Base-by-base conservation (phyloP, 129 eudicot genomes). In the Flaveria sonorensis region DNA sequence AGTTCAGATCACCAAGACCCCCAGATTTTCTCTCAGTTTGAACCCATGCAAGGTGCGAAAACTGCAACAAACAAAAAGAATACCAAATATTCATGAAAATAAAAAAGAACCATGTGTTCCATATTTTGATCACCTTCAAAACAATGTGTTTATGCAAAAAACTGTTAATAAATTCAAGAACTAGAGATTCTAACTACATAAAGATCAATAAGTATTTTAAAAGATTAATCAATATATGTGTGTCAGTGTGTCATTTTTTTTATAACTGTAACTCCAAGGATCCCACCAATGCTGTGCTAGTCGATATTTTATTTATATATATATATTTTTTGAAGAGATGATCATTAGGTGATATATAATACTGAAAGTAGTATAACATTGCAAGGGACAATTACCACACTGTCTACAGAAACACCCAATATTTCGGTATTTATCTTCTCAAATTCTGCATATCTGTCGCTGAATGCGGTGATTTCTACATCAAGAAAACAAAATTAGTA, bases 11-110 rank as follows among this genome's bases (percentile, higher is more conserved):
- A 63, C 98, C 98, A 70, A 93, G 85, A 30, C 98, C 98, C 6
- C 98, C 98, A 24, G 98, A 87, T 70, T 93, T 93, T 79, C 98
- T 90, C 45, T 93, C 98, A 2, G 98, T 93, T 81, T 93, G 98
- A 64, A 93, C 96, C 98, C 98, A 93, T 68, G 98, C 98, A 77
- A 93, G 98, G 79, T 93, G 98, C 59, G 98, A 90, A 86, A 93
- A 90, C 98, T 93, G 64, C 82, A 85, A 26, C n/a, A 21, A 28
- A 28, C 3, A 28, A 1, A 26, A 26, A 1, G 1, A 28, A 28
- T 16, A 13, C 67, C 19, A 61, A 61, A 61, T 61, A 61, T 26
- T 61, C 39, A 24, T 28, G 1, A 55, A 55, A 53, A 53, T n/a
- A 7, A 18, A 18, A 53, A 48, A 75, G 15, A 0, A n/a, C 8